Percentiles rank a stretch among this genome's conserved stretches.
Evolutionary conservation across 2,329 filamentous ascomycete genomes (phyloP).

Genomic region (Aspergillus ruber): DNA sequence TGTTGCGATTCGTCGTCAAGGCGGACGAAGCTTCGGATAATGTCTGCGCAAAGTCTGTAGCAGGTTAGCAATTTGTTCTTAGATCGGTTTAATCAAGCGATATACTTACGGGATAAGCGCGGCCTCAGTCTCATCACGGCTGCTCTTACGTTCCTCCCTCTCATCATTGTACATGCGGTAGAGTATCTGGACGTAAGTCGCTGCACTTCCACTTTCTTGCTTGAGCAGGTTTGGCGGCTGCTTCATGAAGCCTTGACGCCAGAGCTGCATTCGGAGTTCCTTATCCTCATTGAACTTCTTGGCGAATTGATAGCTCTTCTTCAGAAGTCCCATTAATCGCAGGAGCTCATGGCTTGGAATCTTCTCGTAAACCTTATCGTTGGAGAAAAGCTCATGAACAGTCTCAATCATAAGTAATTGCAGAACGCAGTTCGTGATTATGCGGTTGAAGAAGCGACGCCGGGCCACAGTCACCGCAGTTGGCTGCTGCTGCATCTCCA

Average conservation of each 20-base stretch:
- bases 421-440: constrained; percentile 96
- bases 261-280: constrained; percentile 86
- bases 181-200: constrained; percentile 91
- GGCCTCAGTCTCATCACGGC: constrained; percentile 75
- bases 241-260: constrained; percentile 99
- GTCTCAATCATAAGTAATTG: constrained; percentile 99
- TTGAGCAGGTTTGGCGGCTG: constrained; percentile 96
- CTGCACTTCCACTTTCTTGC: constrained; percentile 87
- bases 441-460: constrained; percentile 95
- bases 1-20: constrained; percentile 96
- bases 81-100: neutral
- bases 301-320: constrained; percentile 94
- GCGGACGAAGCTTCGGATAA: constrained; percentile 74
- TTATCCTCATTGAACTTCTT: constrained; percentile 98
- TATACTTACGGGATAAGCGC: constrained; percentile 70
- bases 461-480: constrained; percentile 88
- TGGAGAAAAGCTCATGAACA: constrained; percentile 96
- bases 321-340: constrained; percentile 85
- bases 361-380: constrained; percentile 86
- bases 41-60: constrained; percentile 74
- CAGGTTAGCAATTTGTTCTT: constrained; percentile 13
- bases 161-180: constrained; percentile 96
- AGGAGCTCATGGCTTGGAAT: constrained; percentile 88
- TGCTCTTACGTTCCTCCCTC: constrained; percentile 71
- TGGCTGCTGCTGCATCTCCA: constrained; percentile 72